Evolutionary conservation across 352 stramenopile species (phyloP).

Genomic region (Peronospora destructor): DNA sequence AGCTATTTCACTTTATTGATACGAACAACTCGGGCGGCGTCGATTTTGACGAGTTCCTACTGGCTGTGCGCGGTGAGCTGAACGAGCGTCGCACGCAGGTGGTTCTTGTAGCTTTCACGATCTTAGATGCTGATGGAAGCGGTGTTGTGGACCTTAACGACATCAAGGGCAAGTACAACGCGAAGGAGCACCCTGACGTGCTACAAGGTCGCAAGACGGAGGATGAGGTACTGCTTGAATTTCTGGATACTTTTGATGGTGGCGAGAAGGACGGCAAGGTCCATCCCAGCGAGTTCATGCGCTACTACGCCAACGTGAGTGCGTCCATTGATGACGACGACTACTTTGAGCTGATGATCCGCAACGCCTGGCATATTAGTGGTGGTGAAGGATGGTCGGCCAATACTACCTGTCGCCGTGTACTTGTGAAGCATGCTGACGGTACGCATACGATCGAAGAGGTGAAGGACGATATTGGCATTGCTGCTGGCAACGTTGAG

Average conservation of each 20-base stretch:
- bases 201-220: slow-evolving; percentile 59
- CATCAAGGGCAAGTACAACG: slow-evolving; percentile 72
- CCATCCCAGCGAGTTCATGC: slow-evolving; percentile 74
- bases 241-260: slow-evolving; percentile 84
- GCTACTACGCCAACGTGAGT: slow-evolving; percentile 88
- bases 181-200: slow-evolving; percentile 81
- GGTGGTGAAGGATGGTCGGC: slow-evolving; percentile 72
- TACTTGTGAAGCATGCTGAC: slow-evolving; percentile 83
- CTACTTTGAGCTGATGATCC: slow-evolving; percentile 91
- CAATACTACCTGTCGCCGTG: slow-evolving; percentile 83
- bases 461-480: slow-evolving; percentile 79
- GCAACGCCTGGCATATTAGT: slow-evolving; percentile 83
- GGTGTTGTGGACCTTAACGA: slow-evolving; percentile 73
- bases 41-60: slow-evolving; percentile 82
- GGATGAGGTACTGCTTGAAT: slow-evolving; percentile 73
- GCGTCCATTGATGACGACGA: slow-evolving; percentile 87
- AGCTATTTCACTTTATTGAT: slow-evolving; percentile 85
- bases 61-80: slow-evolving; percentile 61
- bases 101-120: slow-evolving; percentile 69
- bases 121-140: slow-evolving; percentile 67
- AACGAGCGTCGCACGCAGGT: slow-evolving; percentile 70
- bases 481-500: slow-evolving; percentile 55
- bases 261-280: slow-evolving; percentile 85
- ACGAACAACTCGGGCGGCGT: slow-evolving; percentile 68
- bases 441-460: slow-evolving; percentile 78